Conservation (phyloP, 768 basidiomycete species). For the Lyophyllum shimeji region DNA sequence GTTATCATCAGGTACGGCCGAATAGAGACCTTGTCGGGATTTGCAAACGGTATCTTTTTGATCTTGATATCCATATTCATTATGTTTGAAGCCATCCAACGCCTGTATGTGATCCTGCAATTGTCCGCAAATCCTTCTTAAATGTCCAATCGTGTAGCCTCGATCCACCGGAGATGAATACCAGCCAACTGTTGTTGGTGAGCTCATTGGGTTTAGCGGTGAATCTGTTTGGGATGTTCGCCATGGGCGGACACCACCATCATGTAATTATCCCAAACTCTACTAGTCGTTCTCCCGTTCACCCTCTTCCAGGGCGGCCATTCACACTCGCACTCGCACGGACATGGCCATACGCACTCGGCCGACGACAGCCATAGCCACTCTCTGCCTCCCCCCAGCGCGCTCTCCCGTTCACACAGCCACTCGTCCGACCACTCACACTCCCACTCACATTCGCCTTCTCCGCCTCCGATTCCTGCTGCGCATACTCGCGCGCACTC, state of each 20-base stretch:
- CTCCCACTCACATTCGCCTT: slow-evolving; percentile 23
- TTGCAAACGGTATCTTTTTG: slow-evolving; percentile 95
- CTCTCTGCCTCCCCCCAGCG: slow-evolving; percentile 21
- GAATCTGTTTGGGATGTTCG: slow-evolving; percentile 98
- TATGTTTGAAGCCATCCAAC: slow-evolving; percentile 95
- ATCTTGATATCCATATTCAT: slow-evolving; percentile 97
- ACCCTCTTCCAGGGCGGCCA: slow-evolving; percentile 48
- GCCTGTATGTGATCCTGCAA: slow-evolving; percentile 57
- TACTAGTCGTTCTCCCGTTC: neutral
- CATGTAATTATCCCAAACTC: slow-evolving; percentile 49
- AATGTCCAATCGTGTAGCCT: slow-evolving; percentile 42
- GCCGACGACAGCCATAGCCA: slow-evolving; percentile 15
- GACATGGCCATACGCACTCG: slow-evolving; percentile 39
- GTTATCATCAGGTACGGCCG: slow-evolving; percentile 78
- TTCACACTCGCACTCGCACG: slow-evolving; percentile 55
- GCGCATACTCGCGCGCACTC: slow-evolving; percentile 16
- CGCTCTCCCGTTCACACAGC: slow-evolving; percentile 25
- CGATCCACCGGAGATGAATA: slow-evolving; percentile 98
- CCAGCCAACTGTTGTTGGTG: slow-evolving; percentile 86
- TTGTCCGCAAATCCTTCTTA: neutral
- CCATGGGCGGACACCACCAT: slow-evolving; percentile 94
- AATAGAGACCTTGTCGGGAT: slow-evolving; percentile 96
- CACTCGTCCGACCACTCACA: slow-evolving; percentile 24
- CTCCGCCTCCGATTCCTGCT: neutral
- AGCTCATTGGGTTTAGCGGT: slow-evolving; percentile 88